These are phyloP conservation scores for Sugiyamaella boreocaroliniensis DNA, from an alignment of 805 yeast genomes.

Conservation along the genomic window DNA sequence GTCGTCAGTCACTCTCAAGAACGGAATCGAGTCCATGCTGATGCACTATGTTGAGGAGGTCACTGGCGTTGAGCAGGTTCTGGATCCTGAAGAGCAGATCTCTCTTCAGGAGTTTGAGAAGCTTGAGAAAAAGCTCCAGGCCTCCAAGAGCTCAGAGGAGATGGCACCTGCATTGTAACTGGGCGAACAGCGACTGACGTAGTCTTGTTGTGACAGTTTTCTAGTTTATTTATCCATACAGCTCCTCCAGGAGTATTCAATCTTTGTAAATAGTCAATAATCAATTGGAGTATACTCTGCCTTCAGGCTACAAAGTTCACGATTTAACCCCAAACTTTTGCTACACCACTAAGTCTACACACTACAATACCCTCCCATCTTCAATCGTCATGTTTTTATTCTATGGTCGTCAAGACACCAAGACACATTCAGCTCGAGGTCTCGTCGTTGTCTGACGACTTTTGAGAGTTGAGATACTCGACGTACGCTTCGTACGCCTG, in stretches of 20 bases:
- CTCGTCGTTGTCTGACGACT: not conserved
- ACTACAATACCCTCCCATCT: too few relatives aligned
- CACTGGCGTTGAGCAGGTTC: constrained; percentile 75
- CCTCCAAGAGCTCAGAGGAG: constrained; percentile 18
- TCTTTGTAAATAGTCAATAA: too few relatives aligned
- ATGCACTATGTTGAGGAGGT: constrained; percentile 96
- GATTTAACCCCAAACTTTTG: too few relatives aligned
- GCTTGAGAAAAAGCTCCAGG: constrained; percentile 54
- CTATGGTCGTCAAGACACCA: too few relatives aligned
- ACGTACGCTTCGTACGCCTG: constrained; percentile 89
- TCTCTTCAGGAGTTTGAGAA: constrained; percentile 81
- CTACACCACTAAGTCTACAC: too few relatives aligned
- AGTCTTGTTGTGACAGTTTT: too few relatives aligned
- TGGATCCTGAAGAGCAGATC: constrained; percentile 68
- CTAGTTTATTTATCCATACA: too few relatives aligned
- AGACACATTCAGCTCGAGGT: not conserved
- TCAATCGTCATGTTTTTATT: too few relatives aligned
- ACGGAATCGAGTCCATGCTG: constrained; percentile 96
- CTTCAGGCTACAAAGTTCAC: too few relatives aligned
- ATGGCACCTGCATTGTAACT: constrained; percentile 16
- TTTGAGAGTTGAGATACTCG: constrained; percentile 48
- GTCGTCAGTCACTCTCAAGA: constrained; percentile 84
- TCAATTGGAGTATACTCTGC: too few relatives aligned
- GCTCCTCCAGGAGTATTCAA: too few relatives aligned
- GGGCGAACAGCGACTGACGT: too few relatives aligned